Evolutionary conservation across 176 grass and related monocot species (phyloP), one percentile per base, ranked within the genome.

Genomic region (Aechmea fasciata): DNA sequence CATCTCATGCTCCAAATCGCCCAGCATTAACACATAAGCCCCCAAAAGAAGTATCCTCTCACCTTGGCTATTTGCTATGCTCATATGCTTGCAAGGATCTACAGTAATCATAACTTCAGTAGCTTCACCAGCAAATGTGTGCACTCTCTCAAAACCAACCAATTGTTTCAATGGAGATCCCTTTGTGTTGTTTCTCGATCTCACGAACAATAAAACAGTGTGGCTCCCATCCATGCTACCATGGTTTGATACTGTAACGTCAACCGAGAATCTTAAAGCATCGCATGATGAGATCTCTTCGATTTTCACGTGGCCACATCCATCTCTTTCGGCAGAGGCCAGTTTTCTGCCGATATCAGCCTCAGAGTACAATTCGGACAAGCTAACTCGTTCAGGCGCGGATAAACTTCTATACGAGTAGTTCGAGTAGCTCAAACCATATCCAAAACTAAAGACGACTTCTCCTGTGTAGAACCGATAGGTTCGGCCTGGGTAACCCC

Each of bases 391-490:
- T 47, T 77, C 79, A 66, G 89, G 94, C 25, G 79, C 82, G 6
- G 80, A 73, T 50, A 78, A 49, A 65, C 92, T 74, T 33, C 4
- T 92, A 50, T 87, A 87, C 0, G 89, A 85, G 73, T 85, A 92
- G 25, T 69, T 87, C 10, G 89, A 90, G 83, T 90, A 97, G 51
- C 86, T 92, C 75, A 97, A 74, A 17, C 94, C 94, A 26, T 97
- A 82, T 18, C 94, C 94, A 77, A 84, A 97, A 51, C 65, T 73
- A 67, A 87, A 97, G 3, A 93, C 94, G 11, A 69, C 78, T 28
- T 87, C 82, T 69, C 89, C 94, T 2, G 82, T 90, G 77, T 97
- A 97, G 68, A 97, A 97, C 69, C 89, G 74, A 62, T 93, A 90
- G 11, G 94, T 97, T 80, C 94, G 85, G 57, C 86, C 86, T 52